Percentiles rank a stretch among this genome's conserved stretches.
phyloP scores from a whole-genome alignment of 306 rosid species.

The Lupinus albus region DNA sequence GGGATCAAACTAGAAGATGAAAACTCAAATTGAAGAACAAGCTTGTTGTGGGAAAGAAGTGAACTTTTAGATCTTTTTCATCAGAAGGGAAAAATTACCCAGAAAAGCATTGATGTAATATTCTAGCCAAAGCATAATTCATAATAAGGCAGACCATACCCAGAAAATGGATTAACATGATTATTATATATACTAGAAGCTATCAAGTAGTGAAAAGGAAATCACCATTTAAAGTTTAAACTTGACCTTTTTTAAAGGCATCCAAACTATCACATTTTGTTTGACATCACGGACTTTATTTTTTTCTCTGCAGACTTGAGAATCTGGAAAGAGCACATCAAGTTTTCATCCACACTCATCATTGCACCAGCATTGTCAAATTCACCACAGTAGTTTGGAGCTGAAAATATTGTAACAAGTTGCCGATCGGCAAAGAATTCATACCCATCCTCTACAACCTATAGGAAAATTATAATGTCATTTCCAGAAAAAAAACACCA shows the following conservation, averaged over 20 bases:
- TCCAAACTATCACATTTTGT: slow-evolving; percentile 56
- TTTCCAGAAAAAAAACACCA: slow-evolving; percentile 28
- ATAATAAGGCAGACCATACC: not conserved
- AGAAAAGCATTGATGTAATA: not conserved
- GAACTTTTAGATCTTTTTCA: not conserved
- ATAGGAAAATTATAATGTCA: slow-evolving; percentile 38
- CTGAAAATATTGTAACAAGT: too few relatives aligned
- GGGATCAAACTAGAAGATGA: not conserved
- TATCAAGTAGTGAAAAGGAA: slow-evolving; percentile 1
- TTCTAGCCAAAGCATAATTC: not conserved
- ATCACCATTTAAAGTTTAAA: slow-evolving; percentile 8
- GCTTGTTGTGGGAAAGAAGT: not conserved
- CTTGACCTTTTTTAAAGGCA: slow-evolving; percentile 10
- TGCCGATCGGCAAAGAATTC: too few relatives aligned
- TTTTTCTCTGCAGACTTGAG: slow-evolving; percentile 88
- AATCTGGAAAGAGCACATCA: slow-evolving; percentile 94
- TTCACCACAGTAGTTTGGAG: too few relatives aligned
- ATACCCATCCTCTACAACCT: too few relatives aligned
- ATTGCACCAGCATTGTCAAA: slow-evolving; percentile 96
- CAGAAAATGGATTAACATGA: not conserved
- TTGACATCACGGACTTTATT: slow-evolving; percentile 55
- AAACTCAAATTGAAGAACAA: slow-evolving; percentile 1
- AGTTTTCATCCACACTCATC: slow-evolving; percentile 86
- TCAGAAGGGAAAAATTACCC: not conserved
- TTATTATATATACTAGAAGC: slow-evolving; percentile 3